Evolutionary conservation across 805 yeast species (phyloP).

Genomic region (Kazachstania taianensis): DNA sequence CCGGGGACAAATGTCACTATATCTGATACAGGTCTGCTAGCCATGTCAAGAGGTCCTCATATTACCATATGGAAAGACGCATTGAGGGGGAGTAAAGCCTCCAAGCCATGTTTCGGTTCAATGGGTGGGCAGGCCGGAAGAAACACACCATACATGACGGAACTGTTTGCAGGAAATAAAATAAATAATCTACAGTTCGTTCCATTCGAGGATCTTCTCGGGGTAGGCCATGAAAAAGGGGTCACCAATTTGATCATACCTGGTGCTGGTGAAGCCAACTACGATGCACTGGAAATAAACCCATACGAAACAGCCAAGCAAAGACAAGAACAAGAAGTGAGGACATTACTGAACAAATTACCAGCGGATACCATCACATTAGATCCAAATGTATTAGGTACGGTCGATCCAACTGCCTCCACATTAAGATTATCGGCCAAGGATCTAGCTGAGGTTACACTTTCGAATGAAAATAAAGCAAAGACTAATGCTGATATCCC

Average conservation of each 20-base stretch:
- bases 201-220: constrained; percentile 94
- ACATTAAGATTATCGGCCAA: constrained; percentile 53
- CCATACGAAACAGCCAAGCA: constrained; percentile 89
- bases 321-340: constrained; percentile 88
- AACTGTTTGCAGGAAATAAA: constrained; percentile 68
- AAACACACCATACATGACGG: constrained; percentile 84
- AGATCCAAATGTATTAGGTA: constrained; percentile 82
- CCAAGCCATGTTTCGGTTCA: constrained; percentile 43
- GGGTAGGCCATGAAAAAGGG: constrained; percentile 74
- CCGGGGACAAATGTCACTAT: constrained; percentile 74
- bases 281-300: constrained; percentile 84
- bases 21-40: constrained; percentile 78
- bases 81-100: constrained; percentile 32
- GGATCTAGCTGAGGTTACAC: constrained; percentile 38
- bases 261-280: constrained; percentile 97
- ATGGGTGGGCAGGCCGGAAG: constrained; percentile 27
- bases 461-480: constrained; percentile 26
- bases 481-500: constrained; percentile 41
- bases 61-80: constrained; percentile 90
- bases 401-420: constrained; percentile 63
- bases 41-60: constrained; percentile 95
- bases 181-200: constrained; percentile 63
- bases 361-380: constrained; percentile 86
- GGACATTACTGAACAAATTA: constrained; percentile 73
- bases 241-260: constrained; percentile 83